Conservation (phyloP, 2,329 filamentous ascomycete genomes). For the Furcasterigmium sp. region DNA sequence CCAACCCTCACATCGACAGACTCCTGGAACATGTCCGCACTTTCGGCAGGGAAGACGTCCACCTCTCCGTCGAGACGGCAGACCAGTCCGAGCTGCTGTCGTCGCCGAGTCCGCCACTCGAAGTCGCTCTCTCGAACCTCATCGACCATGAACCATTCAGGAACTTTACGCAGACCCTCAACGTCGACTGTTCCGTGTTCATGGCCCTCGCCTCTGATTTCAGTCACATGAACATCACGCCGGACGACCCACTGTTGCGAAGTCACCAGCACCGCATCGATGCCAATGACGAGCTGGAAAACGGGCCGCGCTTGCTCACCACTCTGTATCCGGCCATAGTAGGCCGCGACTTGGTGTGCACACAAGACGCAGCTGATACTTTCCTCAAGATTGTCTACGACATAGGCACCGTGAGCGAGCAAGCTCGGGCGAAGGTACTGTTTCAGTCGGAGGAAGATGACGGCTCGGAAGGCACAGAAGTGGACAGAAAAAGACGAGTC, state of each 20-base stretch:
- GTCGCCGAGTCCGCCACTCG: constrained; percentile 15
- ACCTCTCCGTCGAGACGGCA: constrained; percentile 23
- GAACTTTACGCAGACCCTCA: constrained; percentile 28
- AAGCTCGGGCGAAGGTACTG: constrained; percentile 26
- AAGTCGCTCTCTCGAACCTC: constrained; percentile 22
- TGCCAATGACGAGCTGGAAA: constrained; percentile 21
- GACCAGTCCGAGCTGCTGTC: constrained; percentile 17
- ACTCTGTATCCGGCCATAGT: constrained; percentile 27
- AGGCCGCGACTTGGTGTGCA: constrained; percentile 28
- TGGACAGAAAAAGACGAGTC: constrained; percentile 9
- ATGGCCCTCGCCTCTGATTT: constrained; percentile 34
- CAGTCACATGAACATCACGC: constrained; percentile 26
- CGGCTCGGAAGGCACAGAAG: constrained; percentile 6
- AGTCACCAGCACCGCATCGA: constrained; percentile 29
- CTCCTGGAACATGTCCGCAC: constrained; percentile 23
- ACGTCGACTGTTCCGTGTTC: constrained; percentile 35
- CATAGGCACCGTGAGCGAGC: constrained; percentile 31
- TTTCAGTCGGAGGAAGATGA: constrained; percentile 10
- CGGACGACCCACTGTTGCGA: constrained; percentile 14
- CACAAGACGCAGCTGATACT: constrained; percentile 29
- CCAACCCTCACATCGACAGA: constrained; percentile 21
- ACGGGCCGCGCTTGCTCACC: constrained; percentile 12
- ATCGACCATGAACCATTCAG: constrained; percentile 21
- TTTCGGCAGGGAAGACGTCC: constrained; percentile 20
- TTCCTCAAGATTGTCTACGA: constrained; percentile 27